Evolutionary conservation across 2,329 filamentous ascomycete genomes (phyloP).

Genomic region (Aspergillus pseudoglaucus): DNA sequence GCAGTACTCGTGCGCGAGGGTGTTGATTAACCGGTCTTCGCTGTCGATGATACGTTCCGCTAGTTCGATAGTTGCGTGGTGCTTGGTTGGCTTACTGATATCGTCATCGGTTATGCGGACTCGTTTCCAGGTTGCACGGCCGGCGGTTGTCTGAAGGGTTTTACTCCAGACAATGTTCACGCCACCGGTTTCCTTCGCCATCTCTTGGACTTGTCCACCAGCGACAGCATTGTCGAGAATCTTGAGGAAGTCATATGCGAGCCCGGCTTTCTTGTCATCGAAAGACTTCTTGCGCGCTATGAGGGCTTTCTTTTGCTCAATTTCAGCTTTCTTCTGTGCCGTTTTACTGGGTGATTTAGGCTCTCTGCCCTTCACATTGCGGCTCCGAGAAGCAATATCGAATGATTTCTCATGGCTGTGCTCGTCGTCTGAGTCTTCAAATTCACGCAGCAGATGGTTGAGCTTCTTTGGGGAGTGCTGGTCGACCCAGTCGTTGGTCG

Average conservation of each 20-base stretch:
- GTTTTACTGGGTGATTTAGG: conserved; percentile 28
- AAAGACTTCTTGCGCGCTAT: conserved; percentile 45
- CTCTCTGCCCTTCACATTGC: conserved; percentile 2
- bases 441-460: conserved; percentile 20
- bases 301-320: conserved; percentile 30
- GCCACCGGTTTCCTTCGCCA: conserved; percentile 50
- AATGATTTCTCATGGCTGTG: conserved; percentile 17
- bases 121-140: conserved; percentile 63
- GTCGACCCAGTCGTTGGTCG: conserved; percentile 50
- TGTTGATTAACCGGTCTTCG: conserved; percentile 72
- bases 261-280: conserved; percentile 45
- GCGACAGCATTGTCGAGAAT: conserved; percentile 51
- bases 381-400: conserved; percentile 8
- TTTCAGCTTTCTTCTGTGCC: conserved; percentile 33
- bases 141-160: conserved; percentile 57
- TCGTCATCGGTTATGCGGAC: conserved; percentile 29
- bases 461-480: conserved; percentile 47
- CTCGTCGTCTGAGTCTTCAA: conserved; percentile 34
- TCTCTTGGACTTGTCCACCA: conserved; percentile 40
- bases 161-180: conserved; percentile 57
- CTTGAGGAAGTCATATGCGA: conserved; percentile 50
- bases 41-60: conserved; percentile 81
- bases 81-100: conserved; percentile 32
- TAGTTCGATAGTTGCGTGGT: conserved; percentile 76
- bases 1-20: conserved; percentile 94